Evolutionary conservation across 2,329 filamentous ascomycete genomes (phyloP), one percentile per base, ranked within the genome.

Genomic region (Akanthomyces muscarius): DNA sequence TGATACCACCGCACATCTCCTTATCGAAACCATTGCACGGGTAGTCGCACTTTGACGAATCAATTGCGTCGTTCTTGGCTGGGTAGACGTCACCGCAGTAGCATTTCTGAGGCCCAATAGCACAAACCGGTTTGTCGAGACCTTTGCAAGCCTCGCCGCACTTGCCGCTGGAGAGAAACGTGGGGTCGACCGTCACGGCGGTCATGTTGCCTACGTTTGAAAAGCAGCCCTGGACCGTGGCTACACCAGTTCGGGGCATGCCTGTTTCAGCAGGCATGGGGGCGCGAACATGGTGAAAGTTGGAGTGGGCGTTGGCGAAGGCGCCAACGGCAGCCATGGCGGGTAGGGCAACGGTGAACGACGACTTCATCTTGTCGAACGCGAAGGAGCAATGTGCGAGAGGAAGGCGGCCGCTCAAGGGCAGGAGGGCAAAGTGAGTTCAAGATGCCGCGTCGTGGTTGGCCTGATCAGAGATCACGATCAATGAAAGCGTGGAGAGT

Each of bases 61-160:
- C 77, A 7, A 85, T 82, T 64, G 87, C 72, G 47, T 78, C 77
- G 18, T 77, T 77, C 45, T 78, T 69, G 18, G 86, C 79, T 0
- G 92, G 92, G 54, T 93, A 81, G 64, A 80, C 75, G 66, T 86
- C 77, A 64, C 92, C 92, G 70, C 92, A 96, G 70, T 81, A 90
- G 76, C 92, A 97, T 21, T 80, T 78, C 18, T 84, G 84, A 21
- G 81, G 80, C 8, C 81, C 84, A 51, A 90, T 76, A 38, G 81
- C 91, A 69, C 88, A 85, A 8, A 92, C 89, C 1, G 81, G 68
- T 38, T 74, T 78, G 42, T 82, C 80, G 8, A 78, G 69, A 0
- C 75, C 70, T 3, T 75, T 70, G 69, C 83, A 85, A 1, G 68
- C 57, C 0, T 67, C 36, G 16, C 66, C 68, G 68, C 84, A 86